Evolutionary conservation across 768 basidiomycete genomes (phyloP), one percentile per base, ranked within the genome.

Genomic region (Glaciozyma antarctica): DNA sequence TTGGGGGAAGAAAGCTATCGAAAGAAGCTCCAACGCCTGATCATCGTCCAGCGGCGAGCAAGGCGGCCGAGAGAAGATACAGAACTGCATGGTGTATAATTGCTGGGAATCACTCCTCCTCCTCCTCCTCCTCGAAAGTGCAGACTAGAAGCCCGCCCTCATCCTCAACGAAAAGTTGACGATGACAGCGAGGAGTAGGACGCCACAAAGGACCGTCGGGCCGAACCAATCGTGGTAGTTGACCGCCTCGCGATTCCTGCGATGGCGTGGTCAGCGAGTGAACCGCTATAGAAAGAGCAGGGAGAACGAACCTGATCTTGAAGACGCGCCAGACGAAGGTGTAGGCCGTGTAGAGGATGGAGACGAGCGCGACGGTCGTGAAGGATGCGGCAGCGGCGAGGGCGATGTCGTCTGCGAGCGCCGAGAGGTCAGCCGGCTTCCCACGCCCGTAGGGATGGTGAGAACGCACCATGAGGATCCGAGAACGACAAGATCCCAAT

Each of bases 351-450:
- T 97, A 99, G 28, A 86, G 84, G 71, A 98, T 90, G 10, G 92
- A 83, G 54, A 90, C 77, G 22, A 99, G 81, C 16, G 95, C 89
- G n/a, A 87, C 85, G 61, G 91, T 75, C 0, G 93, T 94, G 80
- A 99, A 99, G 53, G 89, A 78, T 10, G 83, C 84, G 9, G 94
- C 91, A 71, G 88, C 87, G 70, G 95, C 85, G 30, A 98, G 81
- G 4, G 92, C 93, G 24, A 77, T 75, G 17, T 80, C 79, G 56
- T 82, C 79, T 59, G 71, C 66, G 28, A 71, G 70, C 7, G n/a
- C 64, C 12, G 59, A 54, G 76, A 69, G n/a, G n/a, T 76, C 76
- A 71, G 76, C 66, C 21, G 3, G 16, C 13, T 21, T 21, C 47
- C 47, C 47, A 3, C 7, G 47, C n/a, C 6, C 19, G 47, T 55